Percentiles rank a stretch among this genome's conserved stretches.
phyloP scores from a whole-genome alignment of 331 rosid genomes.

The Pyracantha coccinea region DNA sequence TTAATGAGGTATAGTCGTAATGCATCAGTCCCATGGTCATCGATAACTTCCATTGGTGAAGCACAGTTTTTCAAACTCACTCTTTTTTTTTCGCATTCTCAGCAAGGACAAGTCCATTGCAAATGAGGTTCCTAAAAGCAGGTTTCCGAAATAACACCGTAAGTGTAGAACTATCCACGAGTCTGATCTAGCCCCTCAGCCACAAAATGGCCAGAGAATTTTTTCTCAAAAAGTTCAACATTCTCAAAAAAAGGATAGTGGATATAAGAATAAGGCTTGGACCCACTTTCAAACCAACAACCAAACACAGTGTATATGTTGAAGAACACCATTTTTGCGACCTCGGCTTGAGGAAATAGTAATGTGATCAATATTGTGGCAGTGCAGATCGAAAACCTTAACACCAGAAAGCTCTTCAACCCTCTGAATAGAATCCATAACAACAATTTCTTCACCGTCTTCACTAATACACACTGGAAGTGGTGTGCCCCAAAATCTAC shows the following conservation, averaged over 20 bases:
- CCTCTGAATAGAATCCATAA: constrained; percentile 77
- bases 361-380: constrained; percentile 94
- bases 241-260: constrained; percentile 91
- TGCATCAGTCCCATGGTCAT: constrained; percentile 97
- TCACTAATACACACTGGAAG: constrained; percentile 93
- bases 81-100: constrained; percentile 99
- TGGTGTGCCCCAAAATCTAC: constrained; percentile 99
- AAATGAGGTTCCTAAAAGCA: constrained; percentile 87
- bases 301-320: constrained; percentile 89
- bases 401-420: constrained; percentile 81
- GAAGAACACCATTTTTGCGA: constrained; percentile 62
- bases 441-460: constrained; percentile 67
- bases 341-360: constrained; percentile 71
- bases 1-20: constrained; percentile 85
- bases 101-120: constrained; percentile 97
- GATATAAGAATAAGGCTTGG: constrained; percentile 96
- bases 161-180: constrained; percentile 98
- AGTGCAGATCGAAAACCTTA: constrained; percentile 85
- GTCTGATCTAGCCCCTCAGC: constrained; percentile 99
- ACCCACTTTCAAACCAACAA: constrained; percentile 99
- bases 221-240: constrained; percentile 78
- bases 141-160: constrained; percentile 96
- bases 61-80: constrained; percentile 91
- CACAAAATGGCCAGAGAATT: constrained; percentile 95
- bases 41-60: constrained; percentile 75